Base-by-base conservation (phyloP, 345 rosid species). In the Eutrema japonicum region DNA sequence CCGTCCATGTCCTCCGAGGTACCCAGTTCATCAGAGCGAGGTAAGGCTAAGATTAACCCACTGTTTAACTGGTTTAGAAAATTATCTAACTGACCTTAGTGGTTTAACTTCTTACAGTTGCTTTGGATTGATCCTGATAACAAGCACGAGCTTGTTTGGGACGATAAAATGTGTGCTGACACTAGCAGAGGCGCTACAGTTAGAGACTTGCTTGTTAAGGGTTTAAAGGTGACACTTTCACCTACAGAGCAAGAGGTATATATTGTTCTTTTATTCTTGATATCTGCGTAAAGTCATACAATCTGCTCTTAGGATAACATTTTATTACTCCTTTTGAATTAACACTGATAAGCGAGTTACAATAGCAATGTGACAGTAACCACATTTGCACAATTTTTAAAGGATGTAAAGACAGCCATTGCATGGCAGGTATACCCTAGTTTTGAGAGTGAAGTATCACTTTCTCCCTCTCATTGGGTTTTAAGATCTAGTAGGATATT, bases 141-240 rank as follows among this genome's bases (percentile, higher is more conserved):
- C 89, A 89, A 78, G 72, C 97, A 92, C 66, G 99, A 95, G 86
- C 97, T 95, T 80, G 74, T 87, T 35, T 95, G 99, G 99, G 99
- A 95, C 71, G 85, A 86, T 56, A 87, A 94, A 52, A 95, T 95
- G 98, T 95, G 99, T 85, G 99, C 96, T 66, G 97, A 95, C 86
- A 92, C 96, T 18, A 90, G 98, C 85, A 87, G 90, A 82, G 96
- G 94, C 51, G 92, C 94, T 43, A 89, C 91, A 26, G 90, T 95
- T 46, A 86, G 91, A 69, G 97, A 89, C 83, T 80, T 90, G 68
- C 90, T 95, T 81, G 82, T 83, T 45, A 90, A 89, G 84, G 98
- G 97, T 75, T 75, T 88, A 70, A 90, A 85, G 86, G 93, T 89
- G 66, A 80, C 97, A 48, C 83, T 95, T 56, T 85, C 85, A 37